Base-by-base conservation (phyloP, 495 filamentous ascomycete species). In the Neurospora sp. region DNA sequence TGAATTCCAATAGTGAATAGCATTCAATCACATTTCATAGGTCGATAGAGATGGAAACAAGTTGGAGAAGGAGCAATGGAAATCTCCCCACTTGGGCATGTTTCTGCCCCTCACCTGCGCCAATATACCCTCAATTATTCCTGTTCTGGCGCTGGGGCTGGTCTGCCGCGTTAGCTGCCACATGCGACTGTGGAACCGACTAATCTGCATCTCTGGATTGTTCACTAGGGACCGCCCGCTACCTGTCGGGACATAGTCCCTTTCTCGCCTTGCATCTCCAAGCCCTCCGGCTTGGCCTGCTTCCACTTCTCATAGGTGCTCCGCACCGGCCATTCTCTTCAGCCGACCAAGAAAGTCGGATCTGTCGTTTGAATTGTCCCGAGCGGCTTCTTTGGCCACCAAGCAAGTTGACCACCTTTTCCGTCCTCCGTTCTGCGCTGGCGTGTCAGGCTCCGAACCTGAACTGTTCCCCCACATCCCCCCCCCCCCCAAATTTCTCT, bases 291-390 rank as follows among this genome's bases (percentile, higher is more conserved):
- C 66, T 74, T 76, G 42, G 66, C 69, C 43, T 73, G 69, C 24
- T 70, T 66, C 17, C 69, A 28, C 5, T 70, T 40, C 73, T 72
- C 74, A 66, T 21, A 45, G 69, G 15, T 73, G 40, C 77, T 79
- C 77, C 78, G 77, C 78, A 74, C 71, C 75, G 71, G 71, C 38
- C 71, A 43, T 70, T 66, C 72, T 76, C 75, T 71, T 31, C 73
- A 71, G 70, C 71, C 70, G 62, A 78, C 54, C 21, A 28, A 34
- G 13, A 66, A 66, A 66, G 54, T 66, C 28, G 54, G 78, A 76
- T 76, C 73, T 74, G 71, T 71, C 69, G 40, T 70, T 36, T 37
- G 28, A 43, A 70, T 21, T n/a, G 48, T 39, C 72, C 72, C 71
- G 19, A 40, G 69, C 70, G 71, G 71, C 54, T 37, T 70, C 76